Evolutionary conservation across 441 rosid species (phyloP), one percentile per base, ranked within the genome.

Genomic region (Hura crepitans): DNA sequence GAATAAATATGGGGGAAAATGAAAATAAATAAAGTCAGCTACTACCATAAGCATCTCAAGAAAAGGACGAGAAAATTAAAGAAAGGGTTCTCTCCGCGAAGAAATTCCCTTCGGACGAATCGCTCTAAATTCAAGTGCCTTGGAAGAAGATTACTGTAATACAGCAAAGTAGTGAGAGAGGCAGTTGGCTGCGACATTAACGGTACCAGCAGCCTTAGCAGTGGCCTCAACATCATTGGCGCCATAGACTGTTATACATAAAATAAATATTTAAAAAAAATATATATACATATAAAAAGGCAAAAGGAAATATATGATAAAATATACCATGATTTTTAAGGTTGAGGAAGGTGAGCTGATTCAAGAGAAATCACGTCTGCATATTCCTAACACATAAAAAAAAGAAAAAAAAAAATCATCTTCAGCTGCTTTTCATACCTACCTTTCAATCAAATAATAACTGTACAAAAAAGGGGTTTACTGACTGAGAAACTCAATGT

Each of bases 31-130:
- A 39, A 2, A 7, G 45, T 2, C 7, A 30, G 37, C 71, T 77
- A 84, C 71, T 77, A 84, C 81, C 83, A 81, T 31, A 87, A 77
- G 51, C 88, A 87, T 74, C 83, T 76, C 79, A 84, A 72, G 17
- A 82, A 42, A 50, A 17, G 53, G 71, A 82, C 56, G 53, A 82
- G 76, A 51, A 84, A 72, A 65, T 69, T 79, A 78, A 85, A 85
- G 55, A 87, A 65, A 47, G 66, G 68, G 75, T 85, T 87, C 0
- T 84, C 85, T 1, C 54, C 64, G 4, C 78, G 25, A 17, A 85
- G 75, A 50, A 84, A 64, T 20, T 87, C 85, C 1, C 14, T 77
- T 28, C 77, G 84, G 66, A 85, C 85, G 64, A 82, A 47, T 55
- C 89, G 55, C 47, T 81, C 83, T 42, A 85, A 69, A 54, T 73